Percentiles rank a stretch among this genome's conserved stretches.
Evolutionary conservation across 306 rosid species (phyloP).

Genomic region (Vigna nakashimae): DNA sequence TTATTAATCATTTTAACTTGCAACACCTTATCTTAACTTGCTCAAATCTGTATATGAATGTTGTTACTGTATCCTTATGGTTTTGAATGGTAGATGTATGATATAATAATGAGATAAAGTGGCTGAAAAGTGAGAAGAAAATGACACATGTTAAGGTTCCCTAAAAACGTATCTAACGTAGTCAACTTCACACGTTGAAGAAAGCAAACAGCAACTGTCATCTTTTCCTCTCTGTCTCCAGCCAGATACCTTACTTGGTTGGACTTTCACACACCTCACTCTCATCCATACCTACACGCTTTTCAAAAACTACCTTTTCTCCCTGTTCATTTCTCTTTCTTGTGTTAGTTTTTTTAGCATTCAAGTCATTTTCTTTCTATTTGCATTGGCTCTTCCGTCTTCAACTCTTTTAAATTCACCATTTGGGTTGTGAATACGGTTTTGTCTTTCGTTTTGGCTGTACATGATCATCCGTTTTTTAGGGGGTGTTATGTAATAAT

Average conservation of each 20-base stretch:
- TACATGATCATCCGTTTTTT: conserved; percentile 19
- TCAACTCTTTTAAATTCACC: background rate
- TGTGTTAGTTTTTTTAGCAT: background rate
- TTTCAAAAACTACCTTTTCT: conserved; percentile 4
- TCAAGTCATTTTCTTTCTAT: conserved; percentile 10
- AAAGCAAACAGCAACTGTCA: background rate
- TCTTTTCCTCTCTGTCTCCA: conserved; percentile 23
- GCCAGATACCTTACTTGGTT: conserved; percentile 37
- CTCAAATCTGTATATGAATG: background rate
- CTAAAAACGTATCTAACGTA: conserved; percentile 50
- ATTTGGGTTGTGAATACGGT: conserved; percentile 6
- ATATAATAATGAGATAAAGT: background rate
- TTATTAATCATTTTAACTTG: background rate
- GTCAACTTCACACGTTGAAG: conserved; percentile 54
- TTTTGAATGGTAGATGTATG: background rate
- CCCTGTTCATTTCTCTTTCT: background rate
- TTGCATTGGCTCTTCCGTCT: conserved; percentile 46
- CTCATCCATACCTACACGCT: conserved; percentile 2
- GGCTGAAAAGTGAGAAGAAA: conserved; percentile 29
- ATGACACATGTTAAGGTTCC: conserved; percentile 62
- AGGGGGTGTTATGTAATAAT: background rate
- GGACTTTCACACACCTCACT: conserved; percentile 13
- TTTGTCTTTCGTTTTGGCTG: conserved; percentile 38
- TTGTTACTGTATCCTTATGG: background rate
- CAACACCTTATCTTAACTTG: background rate